A percentile compares a stretch with the other conserved stretches of the same genome.
These are phyloP conservation scores for Lindgomyces ingoldianus DNA, from an alignment of 495 filamentous ascomycete genomes.

Conservation along the genomic window DNA sequence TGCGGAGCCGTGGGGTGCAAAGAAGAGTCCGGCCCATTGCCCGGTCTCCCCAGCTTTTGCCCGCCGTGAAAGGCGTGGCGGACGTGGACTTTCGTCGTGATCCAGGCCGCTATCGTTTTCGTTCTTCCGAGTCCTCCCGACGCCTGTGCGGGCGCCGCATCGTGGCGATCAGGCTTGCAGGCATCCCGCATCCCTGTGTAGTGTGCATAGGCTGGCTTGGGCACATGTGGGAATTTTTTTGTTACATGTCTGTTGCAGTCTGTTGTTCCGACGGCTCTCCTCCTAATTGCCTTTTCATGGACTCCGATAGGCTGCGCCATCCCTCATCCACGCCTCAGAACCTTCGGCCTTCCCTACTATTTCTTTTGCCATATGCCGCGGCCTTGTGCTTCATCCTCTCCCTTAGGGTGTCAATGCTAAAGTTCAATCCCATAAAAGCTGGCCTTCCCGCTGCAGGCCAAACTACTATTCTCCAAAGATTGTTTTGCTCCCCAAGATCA, in stretches of 20 bases:
- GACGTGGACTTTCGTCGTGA: neutral
- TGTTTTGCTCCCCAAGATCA: neutral
- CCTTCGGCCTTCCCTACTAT: constrained; percentile 18
- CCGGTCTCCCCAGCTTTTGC: neutral
- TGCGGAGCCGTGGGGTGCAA: constrained; percentile 8
- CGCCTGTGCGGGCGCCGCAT: neutral
- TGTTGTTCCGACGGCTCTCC: constrained; percentile 29
- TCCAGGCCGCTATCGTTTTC: neutral
- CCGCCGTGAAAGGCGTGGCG: neutral
- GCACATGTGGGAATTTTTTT: constrained; percentile 27
- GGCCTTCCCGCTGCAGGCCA: constrained; percentile 9
- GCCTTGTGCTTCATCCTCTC: constrained; percentile 11
- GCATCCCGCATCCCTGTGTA: neutral
- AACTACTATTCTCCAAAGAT: neutral
- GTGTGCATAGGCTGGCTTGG: neutral
- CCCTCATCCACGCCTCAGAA: constrained; percentile 9
- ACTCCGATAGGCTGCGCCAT: constrained; percentile 22
- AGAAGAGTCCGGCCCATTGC: neutral
- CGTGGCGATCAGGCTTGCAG: neutral
- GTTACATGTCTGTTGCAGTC: constrained; percentile 20
- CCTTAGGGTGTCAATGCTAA: constrained; percentile 32
- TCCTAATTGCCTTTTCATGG: neutral
- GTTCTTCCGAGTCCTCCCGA: constrained; percentile 23
- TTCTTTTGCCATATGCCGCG: constrained; percentile 36
- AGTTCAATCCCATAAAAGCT: constrained; percentile 33